These are phyloP conservation scores for Septoria petroselini DNA, from an alignment of 2,329 filamentous ascomycete species.

Conservation along the genomic window DNA sequence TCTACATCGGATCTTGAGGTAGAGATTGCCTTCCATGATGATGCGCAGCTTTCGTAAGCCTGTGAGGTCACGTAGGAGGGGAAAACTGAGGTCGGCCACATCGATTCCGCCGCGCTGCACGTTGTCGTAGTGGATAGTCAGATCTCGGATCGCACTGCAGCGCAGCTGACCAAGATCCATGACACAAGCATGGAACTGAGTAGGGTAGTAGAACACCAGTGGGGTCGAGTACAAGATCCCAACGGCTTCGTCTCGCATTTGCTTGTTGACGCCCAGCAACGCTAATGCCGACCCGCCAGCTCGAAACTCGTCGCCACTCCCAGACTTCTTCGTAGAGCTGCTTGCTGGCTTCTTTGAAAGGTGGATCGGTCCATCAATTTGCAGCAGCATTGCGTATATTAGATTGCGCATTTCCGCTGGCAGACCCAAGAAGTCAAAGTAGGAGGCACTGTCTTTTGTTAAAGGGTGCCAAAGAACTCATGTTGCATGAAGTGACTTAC, in stretches of 20 bases:
- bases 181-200: conserved; percentile 28
- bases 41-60: conserved; percentile 25
- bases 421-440: conserved; percentile 28
- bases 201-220: conserved; percentile 32
- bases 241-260: conserved; percentile 30
- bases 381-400: conserved; percentile 28
- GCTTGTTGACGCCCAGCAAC: conserved; percentile 28
- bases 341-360: conserved; percentile 23
- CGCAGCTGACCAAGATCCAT: conserved; percentile 19
- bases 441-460: not conserved
- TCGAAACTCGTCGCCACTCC: not conserved
- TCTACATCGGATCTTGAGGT: conserved; percentile 1
- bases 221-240: conserved; percentile 32
- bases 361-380: conserved; percentile 25
- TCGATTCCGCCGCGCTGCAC: conserved; percentile 24
- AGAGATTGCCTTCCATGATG: conserved; percentile 16
- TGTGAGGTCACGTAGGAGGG: conserved; percentile 21
- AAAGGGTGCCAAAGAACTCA: not conserved
- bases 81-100: conserved; percentile 24
- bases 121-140: conserved; percentile 32
- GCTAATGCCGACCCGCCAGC: conserved; percentile 22
- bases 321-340: conserved; percentile 1
- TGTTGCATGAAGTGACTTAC: not conserved
- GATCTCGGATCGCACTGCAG: conserved; percentile 21
- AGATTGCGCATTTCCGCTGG: conserved; percentile 32